Percentiles rank a stretch among this genome's conserved stretches.
These are phyloP conservation scores for Stachybotrys elegans DNA, from an alignment of 2,329 filamentous ascomycete species.

Conservation along the genomic window DNA sequence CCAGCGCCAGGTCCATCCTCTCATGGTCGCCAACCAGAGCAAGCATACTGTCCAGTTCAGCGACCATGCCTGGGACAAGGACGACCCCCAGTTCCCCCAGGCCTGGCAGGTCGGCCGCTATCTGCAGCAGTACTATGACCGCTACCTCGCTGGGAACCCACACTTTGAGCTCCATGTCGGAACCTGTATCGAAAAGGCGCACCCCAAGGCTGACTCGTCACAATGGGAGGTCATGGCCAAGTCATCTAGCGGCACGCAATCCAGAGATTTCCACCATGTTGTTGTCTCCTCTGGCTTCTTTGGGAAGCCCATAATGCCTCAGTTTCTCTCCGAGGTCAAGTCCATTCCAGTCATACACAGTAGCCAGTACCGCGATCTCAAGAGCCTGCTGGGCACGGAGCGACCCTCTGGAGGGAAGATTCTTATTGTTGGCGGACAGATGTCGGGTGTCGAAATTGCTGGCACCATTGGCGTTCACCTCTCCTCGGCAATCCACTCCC, in stretches of 20 bases:
- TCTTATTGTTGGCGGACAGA: constrained; percentile 72
- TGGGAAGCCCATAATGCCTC: constrained; percentile 50
- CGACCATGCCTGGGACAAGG: constrained; percentile 65
- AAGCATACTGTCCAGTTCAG: constrained; percentile 69
- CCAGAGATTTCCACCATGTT: constrained; percentile 62
- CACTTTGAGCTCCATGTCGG: constrained; percentile 43
- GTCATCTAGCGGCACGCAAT: constrained; percentile 30
- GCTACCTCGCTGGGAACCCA: constrained; percentile 43
- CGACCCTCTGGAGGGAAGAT: constrained; percentile 51
- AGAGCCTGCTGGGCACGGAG: constrained; percentile 37
- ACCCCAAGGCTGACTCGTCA: constrained; percentile 28
- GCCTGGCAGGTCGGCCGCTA: constrained; percentile 76
- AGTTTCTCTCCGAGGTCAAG: constrained; percentile 27
- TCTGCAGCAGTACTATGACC: constrained; percentile 57
- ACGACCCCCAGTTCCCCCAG: constrained; percentile 61
- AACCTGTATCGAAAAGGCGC: constrained; percentile 37
- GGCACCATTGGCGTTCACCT: constrained; percentile 67
- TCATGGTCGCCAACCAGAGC: constrained; percentile 71
- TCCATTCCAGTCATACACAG: constrained; percentile 60
- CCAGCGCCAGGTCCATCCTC: constrained; percentile 54
- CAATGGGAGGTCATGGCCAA: constrained; percentile 36
- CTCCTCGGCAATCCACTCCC: constrained; percentile 56
- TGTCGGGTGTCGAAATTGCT: constrained; percentile 76
- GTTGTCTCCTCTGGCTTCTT: constrained; percentile 76
- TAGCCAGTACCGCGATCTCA: constrained; percentile 56